Evolutionary conservation across 2,329 filamentous ascomycete species (phyloP).

Genomic region (Podosphaera aphanis): DNA sequence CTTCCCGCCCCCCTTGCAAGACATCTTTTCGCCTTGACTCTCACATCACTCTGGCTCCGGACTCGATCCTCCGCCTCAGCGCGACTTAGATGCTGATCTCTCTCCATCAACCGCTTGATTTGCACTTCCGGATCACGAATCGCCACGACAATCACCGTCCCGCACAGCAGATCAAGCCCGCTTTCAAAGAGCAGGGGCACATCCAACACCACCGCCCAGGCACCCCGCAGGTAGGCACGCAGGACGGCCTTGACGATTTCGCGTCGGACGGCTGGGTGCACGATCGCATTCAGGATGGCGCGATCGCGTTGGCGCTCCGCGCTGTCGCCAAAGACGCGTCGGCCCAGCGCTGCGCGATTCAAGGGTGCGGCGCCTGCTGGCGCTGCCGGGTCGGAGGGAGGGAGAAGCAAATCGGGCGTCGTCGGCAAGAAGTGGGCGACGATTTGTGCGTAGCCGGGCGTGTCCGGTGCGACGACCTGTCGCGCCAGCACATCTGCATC

Average conservation of each 20-base stretch:
- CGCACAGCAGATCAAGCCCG: conserved; percentile 65
- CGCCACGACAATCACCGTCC: conserved; percentile 66
- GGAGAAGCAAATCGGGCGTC: conserved; percentile 66
- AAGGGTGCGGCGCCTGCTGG: conserved; percentile 40
- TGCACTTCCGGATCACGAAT: conserved; percentile 61
- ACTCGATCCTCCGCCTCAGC: conserved; percentile 80
- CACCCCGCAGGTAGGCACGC: conserved; percentile 47
- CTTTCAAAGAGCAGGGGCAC: conserved; percentile 82
- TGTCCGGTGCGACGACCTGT: conserved; percentile 84
- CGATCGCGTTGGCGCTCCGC: conserved; percentile 49
- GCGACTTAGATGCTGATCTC: conserved; percentile 56
- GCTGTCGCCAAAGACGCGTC: conserved; percentile 63
- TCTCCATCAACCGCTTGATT: conserved; percentile 50
- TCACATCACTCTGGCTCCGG: conserved; percentile 63
- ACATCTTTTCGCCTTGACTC: conserved; percentile 57
- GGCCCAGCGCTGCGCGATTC: conserved; percentile 66
- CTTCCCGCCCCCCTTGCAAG: conserved; percentile 36
- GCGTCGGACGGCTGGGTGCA: conserved; percentile 69
- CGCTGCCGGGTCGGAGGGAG: conserved; percentile 28
- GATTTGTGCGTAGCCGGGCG: conserved; percentile 59
- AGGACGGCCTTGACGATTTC: conserved; percentile 60
- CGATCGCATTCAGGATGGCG: conserved; percentile 62
- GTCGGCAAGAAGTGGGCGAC: conserved; percentile 57
- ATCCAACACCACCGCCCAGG: conserved; percentile 81
- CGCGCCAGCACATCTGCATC: conserved; percentile 86